Percentiles rank a stretch among this genome's conserved stretches.
Evolutionary conservation across 768 basidiomycete genomes (phyloP).

Genomic region (Rhodotorula kratochvilovae): DNA sequence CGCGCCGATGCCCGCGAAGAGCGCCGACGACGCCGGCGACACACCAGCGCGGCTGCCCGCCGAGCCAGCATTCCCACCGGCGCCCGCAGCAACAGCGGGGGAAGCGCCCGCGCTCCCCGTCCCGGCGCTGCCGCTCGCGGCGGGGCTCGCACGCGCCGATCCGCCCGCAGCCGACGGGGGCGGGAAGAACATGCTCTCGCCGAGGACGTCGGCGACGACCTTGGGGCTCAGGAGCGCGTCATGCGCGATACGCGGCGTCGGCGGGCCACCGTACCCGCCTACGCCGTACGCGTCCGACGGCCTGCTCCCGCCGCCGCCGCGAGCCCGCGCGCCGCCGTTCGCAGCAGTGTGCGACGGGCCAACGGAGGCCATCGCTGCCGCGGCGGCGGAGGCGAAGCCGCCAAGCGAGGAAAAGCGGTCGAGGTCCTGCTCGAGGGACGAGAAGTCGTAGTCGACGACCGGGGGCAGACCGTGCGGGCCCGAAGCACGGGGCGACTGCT

Average conservation of each 20-base stretch:
- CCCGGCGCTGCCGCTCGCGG: not conserved
- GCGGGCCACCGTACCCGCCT: constrained; percentile 26
- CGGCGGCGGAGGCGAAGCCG: constrained; percentile 36
- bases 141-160: not conserved
- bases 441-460: constrained; percentile 33
- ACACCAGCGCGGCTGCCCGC: not conserved
- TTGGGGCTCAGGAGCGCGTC: constrained; percentile 27
- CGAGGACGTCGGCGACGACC: constrained; percentile 30
- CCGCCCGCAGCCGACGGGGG: not conserved
- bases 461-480: not conserved
- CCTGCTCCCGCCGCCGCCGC: not conserved
- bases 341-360: not conserved
- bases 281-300: constrained; percentile 17
- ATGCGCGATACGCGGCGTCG: constrained; percentile 3
- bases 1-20: not conserved
- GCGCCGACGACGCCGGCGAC: not conserved
- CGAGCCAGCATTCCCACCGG: not conserved
- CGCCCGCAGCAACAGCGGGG: not conserved
- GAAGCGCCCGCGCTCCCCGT: not conserved
- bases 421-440: constrained; percentile 38
- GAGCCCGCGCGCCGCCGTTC: not conserved
- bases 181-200: constrained; percentile 19
- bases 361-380: constrained; percentile 37
- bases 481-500: not conserved
- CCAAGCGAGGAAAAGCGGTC: constrained; percentile 33